Base-by-base conservation (phyloP, 2,329 filamentous ascomycete species). In the Penicillium sp. region DNA sequence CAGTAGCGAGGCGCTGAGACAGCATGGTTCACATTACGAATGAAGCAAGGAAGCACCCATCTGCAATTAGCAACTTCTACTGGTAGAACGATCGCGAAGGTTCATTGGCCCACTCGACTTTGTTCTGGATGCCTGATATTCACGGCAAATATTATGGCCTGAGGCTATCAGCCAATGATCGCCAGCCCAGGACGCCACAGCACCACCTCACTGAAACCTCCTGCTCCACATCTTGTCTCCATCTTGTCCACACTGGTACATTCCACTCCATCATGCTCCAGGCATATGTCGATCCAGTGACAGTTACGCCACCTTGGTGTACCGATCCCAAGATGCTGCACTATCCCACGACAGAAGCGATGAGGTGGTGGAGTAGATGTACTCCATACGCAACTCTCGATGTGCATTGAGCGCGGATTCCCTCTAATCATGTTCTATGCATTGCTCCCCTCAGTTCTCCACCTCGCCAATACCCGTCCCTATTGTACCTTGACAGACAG, bases 291-390 rank as follows among this genome's bases (percentile, higher is more conserved):
- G 34, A 31, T n/a, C 23, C 23, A 42, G 23, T 13, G 23, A 29
- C 31, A n/a, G 23, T 32, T 35, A 38, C 38, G 3, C 37, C 23
- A 46, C 18, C 16, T 18, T 25, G 18, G 9, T 35, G 16, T 23
- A 47, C 23, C 47, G 47, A 54, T 54, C 41, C 29, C 16, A 40
- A 3, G 12, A 46, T 40, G 27, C n/a, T 3, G 35, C 2, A 29
- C 16, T 39, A 45, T 45, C n/a, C 16, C 29, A 29, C 6, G 13
- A 51, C 21, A 31, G 38, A 25, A 3, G 37, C 50, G 41, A 55
- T 55, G 55, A 55, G 55, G 53, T 52, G 50, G 61, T 62, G 57
- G 62, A 52, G 54, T 45, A 23, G 35, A 31, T 52, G 52, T 50
- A 50, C 31, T 7, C 18, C 18, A 21, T 34, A 25, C 23, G 46